Evolutionary conservation across 371 early-diverging fungal species (phyloP).

Genomic region (Caulochytrium protostelioides): DNA sequence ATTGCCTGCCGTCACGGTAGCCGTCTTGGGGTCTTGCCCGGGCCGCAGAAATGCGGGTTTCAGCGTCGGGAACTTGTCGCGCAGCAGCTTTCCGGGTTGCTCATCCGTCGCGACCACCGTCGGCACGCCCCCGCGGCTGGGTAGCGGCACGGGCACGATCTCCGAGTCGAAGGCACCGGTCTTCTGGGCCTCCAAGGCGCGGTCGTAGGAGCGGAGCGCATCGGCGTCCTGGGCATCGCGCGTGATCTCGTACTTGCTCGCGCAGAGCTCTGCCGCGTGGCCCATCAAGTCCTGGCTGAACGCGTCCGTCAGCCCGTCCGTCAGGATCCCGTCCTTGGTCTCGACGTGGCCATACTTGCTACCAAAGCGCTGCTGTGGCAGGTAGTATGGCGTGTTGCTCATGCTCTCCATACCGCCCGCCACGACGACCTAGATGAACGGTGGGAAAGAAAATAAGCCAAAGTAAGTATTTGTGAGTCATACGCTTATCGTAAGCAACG

Average conservation of each 20-base stretch:
- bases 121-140: too few species aligned
- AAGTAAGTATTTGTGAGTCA: too few species aligned
- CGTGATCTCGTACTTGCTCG: conserved; percentile 51
- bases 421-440: conserved; percentile 37
- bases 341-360: conserved; percentile 67
- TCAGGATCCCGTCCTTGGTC: conserved; percentile 64
- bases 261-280: conserved; percentile 76
- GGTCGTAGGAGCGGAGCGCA: conserved; percentile 66
- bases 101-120: too few species aligned
- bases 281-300: conserved; percentile 85
- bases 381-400: conserved; percentile 85
- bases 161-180: conserved; percentile 58
- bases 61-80: conserved; percentile 57
- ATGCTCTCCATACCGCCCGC: conserved; percentile 95
- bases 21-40: too few species aligned
- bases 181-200: conserved; percentile 68
- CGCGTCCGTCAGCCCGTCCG: conserved; percentile 83
- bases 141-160: conserved; percentile 66
- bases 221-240: conserved; percentile 63
- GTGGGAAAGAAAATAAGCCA: too few species aligned
- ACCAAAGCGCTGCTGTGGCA: conserved; percentile 33
- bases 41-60: conserved; percentile 79
- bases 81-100: too few species aligned
- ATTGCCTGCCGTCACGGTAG: conserved; percentile 93
- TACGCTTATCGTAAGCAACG: too few species aligned